phyloP scores from a whole-genome alignment of 768 basidiomycete genomes.

The Pseudohyphozyma bogoriensis region DNA sequence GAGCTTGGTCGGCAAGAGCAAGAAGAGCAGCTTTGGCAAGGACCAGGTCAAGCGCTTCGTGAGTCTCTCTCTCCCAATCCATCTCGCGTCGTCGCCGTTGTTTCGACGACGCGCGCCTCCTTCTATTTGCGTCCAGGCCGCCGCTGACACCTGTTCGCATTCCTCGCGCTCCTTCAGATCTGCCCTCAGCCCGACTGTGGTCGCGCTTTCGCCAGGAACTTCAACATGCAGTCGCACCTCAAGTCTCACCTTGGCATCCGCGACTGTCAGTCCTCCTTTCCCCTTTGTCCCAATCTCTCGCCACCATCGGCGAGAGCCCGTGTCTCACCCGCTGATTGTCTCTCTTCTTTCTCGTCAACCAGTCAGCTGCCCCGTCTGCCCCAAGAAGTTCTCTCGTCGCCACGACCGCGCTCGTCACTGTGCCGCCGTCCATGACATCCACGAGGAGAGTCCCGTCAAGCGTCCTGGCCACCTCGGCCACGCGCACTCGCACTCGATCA shows the following conservation, averaged over 20 bases:
- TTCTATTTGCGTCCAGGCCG: too few relatives aligned
- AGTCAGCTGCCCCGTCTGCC: slow-evolving; percentile 27
- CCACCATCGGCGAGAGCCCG: too few relatives aligned
- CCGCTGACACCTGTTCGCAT: too few relatives aligned
- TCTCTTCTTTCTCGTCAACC: neutral
- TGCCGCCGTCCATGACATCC: slow-evolving; percentile 16
- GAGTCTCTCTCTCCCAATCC: neutral
- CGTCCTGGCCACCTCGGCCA: too few relatives aligned
- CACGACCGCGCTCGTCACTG: slow-evolving; percentile 26
- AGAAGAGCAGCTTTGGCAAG: neutral
- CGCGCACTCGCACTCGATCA: too few relatives aligned
- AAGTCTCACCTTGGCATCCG: slow-evolving; percentile 27
- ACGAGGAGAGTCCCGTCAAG: neutral
- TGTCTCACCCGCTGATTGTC: too few relatives aligned
- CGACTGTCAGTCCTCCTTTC: slow-evolving; percentile 12
- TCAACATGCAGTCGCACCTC: slow-evolving; percentile 27
- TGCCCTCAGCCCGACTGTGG: slow-evolving; percentile 24
- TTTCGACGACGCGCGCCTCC: too few relatives aligned
- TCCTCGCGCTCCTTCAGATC: too few relatives aligned
- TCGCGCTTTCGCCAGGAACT: slow-evolving; percentile 23
- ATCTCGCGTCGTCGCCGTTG: too few relatives aligned
- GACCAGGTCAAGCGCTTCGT: slow-evolving; percentile 4
- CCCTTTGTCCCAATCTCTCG: too few relatives aligned
- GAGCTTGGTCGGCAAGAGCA: neutral
- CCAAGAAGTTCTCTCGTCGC: slow-evolving; percentile 27